Conservation (phyloP, 2,329 filamentous ascomycete genomes). For the Pyrenochaeta sp. region DNA sequence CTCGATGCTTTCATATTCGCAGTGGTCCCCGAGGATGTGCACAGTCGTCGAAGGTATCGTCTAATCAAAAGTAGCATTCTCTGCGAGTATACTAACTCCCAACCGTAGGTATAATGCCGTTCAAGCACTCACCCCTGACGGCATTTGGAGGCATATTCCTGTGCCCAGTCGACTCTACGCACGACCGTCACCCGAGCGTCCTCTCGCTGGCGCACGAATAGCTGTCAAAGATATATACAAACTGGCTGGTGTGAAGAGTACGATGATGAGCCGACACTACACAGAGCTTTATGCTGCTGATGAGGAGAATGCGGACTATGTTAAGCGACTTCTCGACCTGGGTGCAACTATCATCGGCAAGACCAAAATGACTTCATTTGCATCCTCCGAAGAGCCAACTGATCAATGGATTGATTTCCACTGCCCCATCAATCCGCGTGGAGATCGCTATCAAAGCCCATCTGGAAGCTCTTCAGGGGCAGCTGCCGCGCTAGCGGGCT, state of each 20-base stretch:
- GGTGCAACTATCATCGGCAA: constrained; percentile 56
- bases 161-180: neutral
- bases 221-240: constrained; percentile 15
- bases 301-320: too few species aligned
- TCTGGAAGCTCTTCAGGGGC: constrained; percentile 1
- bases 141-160: neutral
- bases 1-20: too few species aligned
- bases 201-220: constrained; percentile 3
- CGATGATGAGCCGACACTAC: constrained; percentile 4
- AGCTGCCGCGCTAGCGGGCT: neutral
- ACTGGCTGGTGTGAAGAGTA: too few species aligned
- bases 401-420: constrained; percentile 28
- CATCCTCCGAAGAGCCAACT: neutral
- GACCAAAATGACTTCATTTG: constrained; percentile 48
- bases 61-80: too few species aligned
- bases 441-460: constrained; percentile 21
- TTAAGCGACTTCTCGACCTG: constrained; percentile 6
- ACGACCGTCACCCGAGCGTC: neutral
- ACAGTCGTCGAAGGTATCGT: neutral
- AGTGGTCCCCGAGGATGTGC: neutral
- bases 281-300: neutral
- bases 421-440: constrained; percentile 29
- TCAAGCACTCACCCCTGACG: neutral
- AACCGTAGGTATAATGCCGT: neutral
- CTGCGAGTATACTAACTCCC: neutral